Percentiles rank a stretch among this genome's conserved stretches.
Conservation (phyloP, 805 yeast species). For the Monosporozyma aerobia region DNA sequence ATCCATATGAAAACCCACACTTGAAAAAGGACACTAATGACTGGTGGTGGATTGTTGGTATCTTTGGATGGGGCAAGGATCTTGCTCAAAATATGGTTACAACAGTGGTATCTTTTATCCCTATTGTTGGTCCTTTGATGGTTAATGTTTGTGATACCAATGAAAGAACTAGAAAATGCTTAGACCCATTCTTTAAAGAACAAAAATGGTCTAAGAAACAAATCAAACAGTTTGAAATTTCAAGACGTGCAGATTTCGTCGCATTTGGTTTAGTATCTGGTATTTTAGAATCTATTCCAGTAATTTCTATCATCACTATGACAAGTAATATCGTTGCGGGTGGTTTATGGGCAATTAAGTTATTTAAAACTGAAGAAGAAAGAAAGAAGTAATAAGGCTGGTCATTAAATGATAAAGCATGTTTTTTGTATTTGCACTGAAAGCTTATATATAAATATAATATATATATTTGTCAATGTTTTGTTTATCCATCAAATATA, state of each 20-base stretch:
- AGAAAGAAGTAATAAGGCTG: background rate
- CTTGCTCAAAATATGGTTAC: background rate
- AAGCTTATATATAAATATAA: background rate
- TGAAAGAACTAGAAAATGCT: constrained; percentile 21
- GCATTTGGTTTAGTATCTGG: constrained; percentile 46
- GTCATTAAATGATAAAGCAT: background rate
- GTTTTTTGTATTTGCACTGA: background rate
- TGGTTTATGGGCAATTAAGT: constrained; percentile 46
- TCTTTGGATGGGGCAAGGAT: background rate
- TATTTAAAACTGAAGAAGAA: background rate
- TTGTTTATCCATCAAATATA: background rate
- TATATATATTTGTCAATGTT: background rate
- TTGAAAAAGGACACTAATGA: background rate
- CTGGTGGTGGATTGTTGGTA: background rate
- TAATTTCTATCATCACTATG: constrained; percentile 43
- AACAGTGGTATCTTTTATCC: constrained; percentile 14
- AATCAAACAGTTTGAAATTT: constrained; percentile 28
- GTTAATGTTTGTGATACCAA: constrained; percentile 22
- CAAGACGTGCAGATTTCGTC: constrained; percentile 33
- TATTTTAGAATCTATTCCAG: constrained; percentile 45
- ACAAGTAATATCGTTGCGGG: constrained; percentile 55
- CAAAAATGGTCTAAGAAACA: constrained; percentile 19
- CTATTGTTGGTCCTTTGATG: constrained; percentile 29
- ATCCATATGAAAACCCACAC: background rate
- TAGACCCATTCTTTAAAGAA: constrained; percentile 18